A percentile compares a stretch with the other conserved stretches of the same genome.
phyloP scores from a whole-genome alignment of 2,329 filamentous ascomycete genomes.

The Sphaceloma murrayae region DNA sequence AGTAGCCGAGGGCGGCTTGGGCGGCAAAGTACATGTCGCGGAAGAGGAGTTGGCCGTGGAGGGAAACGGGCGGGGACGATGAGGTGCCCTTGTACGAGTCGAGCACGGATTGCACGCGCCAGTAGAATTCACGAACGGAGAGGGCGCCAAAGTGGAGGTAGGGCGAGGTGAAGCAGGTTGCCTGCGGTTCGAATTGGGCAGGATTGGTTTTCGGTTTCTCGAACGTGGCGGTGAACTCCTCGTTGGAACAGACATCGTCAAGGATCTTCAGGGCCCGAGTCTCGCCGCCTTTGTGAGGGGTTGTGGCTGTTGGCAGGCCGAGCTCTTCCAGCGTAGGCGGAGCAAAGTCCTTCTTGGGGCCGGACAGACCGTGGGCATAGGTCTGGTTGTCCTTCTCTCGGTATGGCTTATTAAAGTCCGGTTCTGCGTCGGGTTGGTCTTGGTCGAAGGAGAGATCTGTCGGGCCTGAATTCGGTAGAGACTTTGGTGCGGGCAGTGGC shows the following conservation, averaged over 20 bases:
- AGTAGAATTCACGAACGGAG: slow-evolving; percentile 63
- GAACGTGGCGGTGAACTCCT: slow-evolving; percentile 62
- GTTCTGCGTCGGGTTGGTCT: slow-evolving; percentile 40
- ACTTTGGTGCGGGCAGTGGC: slow-evolving; percentile 51
- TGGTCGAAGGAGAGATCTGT: slow-evolving; percentile 51
- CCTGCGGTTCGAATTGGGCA: slow-evolving; percentile 61
- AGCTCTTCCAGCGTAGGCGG: slow-evolving; percentile 64
- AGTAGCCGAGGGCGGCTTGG: slow-evolving; percentile 56
- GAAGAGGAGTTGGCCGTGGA: slow-evolving; percentile 65
- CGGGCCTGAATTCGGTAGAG: slow-evolving; percentile 55
- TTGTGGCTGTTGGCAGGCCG: slow-evolving; percentile 55
- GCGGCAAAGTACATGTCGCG: slow-evolving; percentile 78
- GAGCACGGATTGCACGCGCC: slow-evolving; percentile 56
- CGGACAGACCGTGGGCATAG: slow-evolving; percentile 50
- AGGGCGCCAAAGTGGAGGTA: slow-evolving; percentile 66
- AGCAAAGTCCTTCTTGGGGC: slow-evolving; percentile 58
- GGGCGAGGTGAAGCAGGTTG: slow-evolving; percentile 63
- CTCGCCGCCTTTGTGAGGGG: slow-evolving; percentile 63
- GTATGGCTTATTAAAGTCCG: slow-evolving; percentile 52
- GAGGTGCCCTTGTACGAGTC: slow-evolving; percentile 49
- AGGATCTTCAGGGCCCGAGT: slow-evolving; percentile 51
- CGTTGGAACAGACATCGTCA: slow-evolving; percentile 49
- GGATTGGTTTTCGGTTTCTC: slow-evolving; percentile 68
- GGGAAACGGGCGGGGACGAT: slow-evolving; percentile 52
- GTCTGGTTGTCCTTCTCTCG: slow-evolving; percentile 47